These are phyloP conservation scores for Basidiobolus meristosporus DNA, from an alignment of 371 early-diverging fungal genomes.

Conservation along the genomic window DNA sequence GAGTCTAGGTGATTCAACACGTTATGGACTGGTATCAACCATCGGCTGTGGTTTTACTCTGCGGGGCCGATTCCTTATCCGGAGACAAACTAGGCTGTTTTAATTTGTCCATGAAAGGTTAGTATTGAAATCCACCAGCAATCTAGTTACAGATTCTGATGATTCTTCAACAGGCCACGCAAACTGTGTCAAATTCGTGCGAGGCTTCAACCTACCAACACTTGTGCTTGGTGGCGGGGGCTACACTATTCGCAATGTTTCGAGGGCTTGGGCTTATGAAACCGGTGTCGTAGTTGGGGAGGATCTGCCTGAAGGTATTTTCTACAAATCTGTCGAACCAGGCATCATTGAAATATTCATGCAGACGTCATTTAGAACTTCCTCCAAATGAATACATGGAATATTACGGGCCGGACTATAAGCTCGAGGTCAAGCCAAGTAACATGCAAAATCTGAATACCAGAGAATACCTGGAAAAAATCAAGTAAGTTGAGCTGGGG, in stretches of 20 bases:
- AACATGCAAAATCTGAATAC: constrained; percentile 95
- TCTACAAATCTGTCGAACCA: too few species aligned
- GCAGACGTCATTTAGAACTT: too few species aligned
- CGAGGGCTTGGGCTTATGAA: constrained; percentile 95
- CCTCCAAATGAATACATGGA: constrained; percentile 92
- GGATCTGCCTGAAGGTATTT: constrained; percentile 31
- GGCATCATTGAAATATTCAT: too few species aligned
- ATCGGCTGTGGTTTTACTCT: constrained; percentile 92
- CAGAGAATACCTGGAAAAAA: constrained; percentile 75
- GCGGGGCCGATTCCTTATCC: constrained; percentile 97
- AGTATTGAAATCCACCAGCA: too few species aligned
- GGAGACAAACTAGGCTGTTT: constrained; percentile 98
- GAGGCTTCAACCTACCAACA: constrained; percentile 59
- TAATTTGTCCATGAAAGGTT: constrained; percentile 84
- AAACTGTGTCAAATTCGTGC: constrained; percentile 65
- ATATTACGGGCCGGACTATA: constrained; percentile 88
- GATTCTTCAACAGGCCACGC: constrained; percentile 35
- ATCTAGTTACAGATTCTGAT: neutral
- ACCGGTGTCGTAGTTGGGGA: constrained; percentile 81
- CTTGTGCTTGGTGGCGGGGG: constrained; percentile 90
- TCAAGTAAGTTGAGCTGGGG: too few species aligned
- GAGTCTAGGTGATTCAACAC: constrained; percentile 33
- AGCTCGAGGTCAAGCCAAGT: constrained; percentile 77
- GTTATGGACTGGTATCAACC: constrained; percentile 93
- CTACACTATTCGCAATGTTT: constrained; percentile 84